Percentiles rank a stretch among this genome's conserved stretches.
Evolutionary conservation across 192 early-diverging fungal genomes (phyloP).

Genomic region (Podila minutissima): DNA sequence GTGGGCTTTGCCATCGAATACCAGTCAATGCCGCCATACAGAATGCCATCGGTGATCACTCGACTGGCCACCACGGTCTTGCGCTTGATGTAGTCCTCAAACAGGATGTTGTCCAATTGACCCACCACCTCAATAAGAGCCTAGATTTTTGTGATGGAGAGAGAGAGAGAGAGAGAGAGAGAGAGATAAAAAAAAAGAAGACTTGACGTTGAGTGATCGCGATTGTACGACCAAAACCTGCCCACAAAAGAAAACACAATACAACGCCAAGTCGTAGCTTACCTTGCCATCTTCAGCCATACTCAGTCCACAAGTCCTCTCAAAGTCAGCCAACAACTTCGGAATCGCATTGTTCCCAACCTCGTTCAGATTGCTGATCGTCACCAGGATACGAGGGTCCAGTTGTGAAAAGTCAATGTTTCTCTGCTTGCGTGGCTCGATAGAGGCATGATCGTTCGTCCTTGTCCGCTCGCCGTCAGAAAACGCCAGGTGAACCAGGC

Average conservation of each 20-base stretch:
- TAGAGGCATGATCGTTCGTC: constrained; percentile 26
- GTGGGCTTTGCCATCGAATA: constrained; percentile 73
- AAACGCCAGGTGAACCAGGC: constrained; percentile 76
- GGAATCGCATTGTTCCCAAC: constrained; percentile 78
- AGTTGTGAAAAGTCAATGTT: constrained; percentile 40
- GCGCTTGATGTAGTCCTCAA: constrained; percentile 87
- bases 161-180: too few species aligned
- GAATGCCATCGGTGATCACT: constrained; percentile 83
- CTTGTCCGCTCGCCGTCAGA: constrained; percentile 54
- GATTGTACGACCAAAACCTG: too few species aligned
- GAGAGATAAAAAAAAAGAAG: too few species aligned
- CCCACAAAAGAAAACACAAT: neutral
- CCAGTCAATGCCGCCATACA: constrained; percentile 93
- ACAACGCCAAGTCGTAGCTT: neutral
- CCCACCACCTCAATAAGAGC: constrained; percentile 75
- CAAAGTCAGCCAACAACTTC: constrained; percentile 77
- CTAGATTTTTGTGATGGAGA: constrained; percentile 28
- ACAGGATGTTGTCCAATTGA: constrained; percentile 84
- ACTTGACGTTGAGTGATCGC: neutral
- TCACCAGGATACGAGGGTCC: constrained; percentile 80
- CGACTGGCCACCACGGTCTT: constrained; percentile 72
- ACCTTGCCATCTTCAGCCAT: constrained; percentile 70
- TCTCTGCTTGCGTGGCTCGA: constrained; percentile 14
- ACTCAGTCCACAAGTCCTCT: constrained; percentile 70
- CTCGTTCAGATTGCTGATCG: constrained; percentile 85